Evolutionary conservation across 2,329 filamentous ascomycete genomes (phyloP).

Genomic region (Seiridium unicorne): DNA sequence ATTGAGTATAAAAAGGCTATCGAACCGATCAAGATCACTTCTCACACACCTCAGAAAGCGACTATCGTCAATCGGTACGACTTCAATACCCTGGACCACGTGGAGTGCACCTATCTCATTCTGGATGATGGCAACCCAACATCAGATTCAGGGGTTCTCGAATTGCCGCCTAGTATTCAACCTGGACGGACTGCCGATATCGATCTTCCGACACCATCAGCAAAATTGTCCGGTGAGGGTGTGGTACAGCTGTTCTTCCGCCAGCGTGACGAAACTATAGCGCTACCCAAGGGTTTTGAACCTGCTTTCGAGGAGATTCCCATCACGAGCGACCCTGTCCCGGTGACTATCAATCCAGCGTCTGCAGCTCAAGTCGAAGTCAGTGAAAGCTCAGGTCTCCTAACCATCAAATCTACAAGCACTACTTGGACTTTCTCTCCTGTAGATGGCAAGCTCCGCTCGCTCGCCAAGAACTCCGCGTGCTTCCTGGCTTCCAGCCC

Average conservation of each 20-base stretch:
- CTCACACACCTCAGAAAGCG: slow-evolving; percentile 27
- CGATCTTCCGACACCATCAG: slow-evolving; percentile 11
- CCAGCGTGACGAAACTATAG: slow-evolving; percentile 18
- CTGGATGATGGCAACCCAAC: slow-evolving; percentile 23
- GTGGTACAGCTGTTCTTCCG: slow-evolving; percentile 24
- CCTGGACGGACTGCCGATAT: slow-evolving; percentile 25
- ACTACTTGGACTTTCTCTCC: slow-evolving; percentile 25
- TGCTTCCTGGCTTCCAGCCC: slow-evolving; percentile 22
- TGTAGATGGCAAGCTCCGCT: slow-evolving; percentile 20
- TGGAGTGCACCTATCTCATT: slow-evolving; percentile 30
- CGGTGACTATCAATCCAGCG: background rate
- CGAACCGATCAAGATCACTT: slow-evolving; percentile 42
- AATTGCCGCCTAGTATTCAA: slow-evolving; percentile 21
- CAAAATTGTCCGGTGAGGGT: slow-evolving; percentile 16
- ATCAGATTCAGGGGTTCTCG: slow-evolving; percentile 18
- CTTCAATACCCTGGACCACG: slow-evolving; percentile 37
- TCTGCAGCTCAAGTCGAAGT: slow-evolving; percentile 16
- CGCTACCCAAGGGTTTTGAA: slow-evolving; percentile 23
- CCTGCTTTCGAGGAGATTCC: slow-evolving; percentile 26
- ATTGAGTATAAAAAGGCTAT: slow-evolving; percentile 45
- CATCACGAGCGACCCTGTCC: slow-evolving; percentile 10
- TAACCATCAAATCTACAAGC: slow-evolving; percentile 20
- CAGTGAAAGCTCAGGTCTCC: slow-evolving; percentile 18
- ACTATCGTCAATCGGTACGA: slow-evolving; percentile 39
- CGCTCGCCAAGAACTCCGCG: slow-evolving; percentile 21